Percentiles rank a stretch among this genome's conserved stretches.
Evolutionary conservation across 805 yeast species (phyloP).

Genomic region (Wickerhamiella hasegawae): DNA sequence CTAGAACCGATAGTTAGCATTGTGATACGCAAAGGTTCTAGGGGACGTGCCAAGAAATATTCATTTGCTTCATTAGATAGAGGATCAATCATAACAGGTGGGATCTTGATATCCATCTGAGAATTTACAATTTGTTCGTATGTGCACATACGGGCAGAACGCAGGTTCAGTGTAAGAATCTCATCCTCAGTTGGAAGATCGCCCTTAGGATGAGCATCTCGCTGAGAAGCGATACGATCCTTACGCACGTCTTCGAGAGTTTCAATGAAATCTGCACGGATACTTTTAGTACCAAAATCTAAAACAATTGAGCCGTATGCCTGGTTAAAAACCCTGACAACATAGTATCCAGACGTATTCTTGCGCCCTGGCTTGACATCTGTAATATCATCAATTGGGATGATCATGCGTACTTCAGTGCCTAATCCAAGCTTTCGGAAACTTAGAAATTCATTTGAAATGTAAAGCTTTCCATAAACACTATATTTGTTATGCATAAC

Average conservation of each 20-base stretch:
- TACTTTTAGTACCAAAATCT: conserved; percentile 32
- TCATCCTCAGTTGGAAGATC: conserved; percentile 3
- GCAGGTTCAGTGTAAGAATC: conserved; percentile 5
- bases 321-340: conserved; percentile 49
- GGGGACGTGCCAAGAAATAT: conserved; percentile 30
- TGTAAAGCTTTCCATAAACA: conserved; percentile 64
- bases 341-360: conserved; percentile 33
- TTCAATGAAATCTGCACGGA: neutral
- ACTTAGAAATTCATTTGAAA: conserved; percentile 56
- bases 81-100: conserved; percentile 16
- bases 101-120: conserved; percentile 8
- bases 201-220: neutral
- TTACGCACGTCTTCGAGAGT: neutral
- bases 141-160: conserved; percentile 12
- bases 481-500: conserved; percentile 51
- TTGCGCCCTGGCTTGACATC: conserved; percentile 24
- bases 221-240: neutral
- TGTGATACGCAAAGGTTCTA: conserved; percentile 40
- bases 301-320: conserved; percentile 66
- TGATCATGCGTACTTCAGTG: conserved; percentile 58
- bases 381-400: conserved; percentile 64
- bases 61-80: conserved; percentile 8
- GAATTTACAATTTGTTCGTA: conserved; percentile 10
- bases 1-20: conserved; percentile 83
- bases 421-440: conserved; percentile 72